phyloP scores from a whole-genome alignment of 106 monocot species.

The Dendrobium nobile region DNA sequence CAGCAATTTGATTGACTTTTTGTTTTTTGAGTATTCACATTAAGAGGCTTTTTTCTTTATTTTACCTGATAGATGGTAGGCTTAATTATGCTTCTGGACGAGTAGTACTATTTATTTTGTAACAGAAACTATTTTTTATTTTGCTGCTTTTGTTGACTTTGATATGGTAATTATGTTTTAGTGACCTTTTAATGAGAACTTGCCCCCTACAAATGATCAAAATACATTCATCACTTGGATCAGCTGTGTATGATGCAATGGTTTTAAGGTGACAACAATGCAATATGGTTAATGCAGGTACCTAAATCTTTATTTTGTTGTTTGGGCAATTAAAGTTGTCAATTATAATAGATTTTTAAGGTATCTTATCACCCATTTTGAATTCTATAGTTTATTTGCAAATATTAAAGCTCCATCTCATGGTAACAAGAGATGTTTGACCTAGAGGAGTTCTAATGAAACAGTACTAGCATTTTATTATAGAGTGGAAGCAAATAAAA shows the following conservation, averaged over 20 bases:
- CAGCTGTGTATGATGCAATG: constrained; percentile 91
- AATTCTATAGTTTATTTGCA: neutral
- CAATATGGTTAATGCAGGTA: constrained; percentile 98
- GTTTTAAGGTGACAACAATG: constrained; percentile 68
- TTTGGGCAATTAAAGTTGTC: neutral
- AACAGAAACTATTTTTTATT: neutral
- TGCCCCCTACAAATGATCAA: constrained; percentile 81
- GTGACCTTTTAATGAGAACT: constrained; percentile 98
- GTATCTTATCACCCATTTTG: neutral
- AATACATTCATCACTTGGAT: constrained; percentile 88
- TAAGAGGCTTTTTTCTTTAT: neutral
- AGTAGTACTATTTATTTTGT: neutral
- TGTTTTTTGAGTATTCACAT: too few relatives aligned
- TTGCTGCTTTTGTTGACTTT: neutral
- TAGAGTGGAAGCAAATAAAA: neutral
- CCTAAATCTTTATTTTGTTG: neutral
- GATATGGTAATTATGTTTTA: constrained; percentile 7
- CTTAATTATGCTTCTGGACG: neutral
- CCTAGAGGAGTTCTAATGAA: neutral
- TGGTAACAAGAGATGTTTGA: neutral
- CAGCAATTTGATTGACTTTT: neutral
- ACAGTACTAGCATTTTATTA: neutral
- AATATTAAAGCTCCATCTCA: neutral
- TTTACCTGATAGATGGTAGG: neutral
- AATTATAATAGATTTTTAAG: neutral